A percentile compares a stretch with the other conserved stretches of the same genome.
phyloP scores from a whole-genome alignment of 2,329 filamentous ascomycete genomes.

The Sarocladiaceae sp. region DNA sequence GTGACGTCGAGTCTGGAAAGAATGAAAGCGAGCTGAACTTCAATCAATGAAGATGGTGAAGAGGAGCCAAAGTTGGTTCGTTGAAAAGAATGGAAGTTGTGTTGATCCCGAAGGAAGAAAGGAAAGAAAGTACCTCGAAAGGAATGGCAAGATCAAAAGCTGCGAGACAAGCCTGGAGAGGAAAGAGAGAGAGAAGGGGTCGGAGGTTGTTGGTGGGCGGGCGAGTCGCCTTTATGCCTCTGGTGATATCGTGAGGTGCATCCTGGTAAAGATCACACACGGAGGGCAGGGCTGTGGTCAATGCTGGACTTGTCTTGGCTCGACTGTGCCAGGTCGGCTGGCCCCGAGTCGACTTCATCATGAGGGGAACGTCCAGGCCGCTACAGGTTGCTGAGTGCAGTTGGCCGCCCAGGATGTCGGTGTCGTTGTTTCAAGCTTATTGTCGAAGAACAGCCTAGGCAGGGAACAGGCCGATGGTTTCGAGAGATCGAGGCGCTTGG shows the following conservation, averaged over 20 bases:
- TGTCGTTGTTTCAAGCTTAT: background rate
- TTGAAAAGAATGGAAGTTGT: constrained; percentile 1
- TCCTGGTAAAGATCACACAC: too few relatives aligned
- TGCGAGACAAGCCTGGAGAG: background rate
- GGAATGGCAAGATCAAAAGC: background rate
- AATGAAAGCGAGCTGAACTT: constrained; percentile 4
- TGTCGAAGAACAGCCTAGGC: too few relatives aligned
- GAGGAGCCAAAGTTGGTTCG: background rate
- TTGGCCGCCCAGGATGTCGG: too few relatives aligned
- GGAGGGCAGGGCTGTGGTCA: too few relatives aligned
- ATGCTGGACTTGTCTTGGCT: too few relatives aligned
- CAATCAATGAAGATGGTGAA: constrained; percentile 7
- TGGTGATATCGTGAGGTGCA: background rate
- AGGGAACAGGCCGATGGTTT: too few relatives aligned
- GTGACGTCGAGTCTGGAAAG: background rate
- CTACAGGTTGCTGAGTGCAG: too few relatives aligned
- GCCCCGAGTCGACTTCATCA: too few relatives aligned
- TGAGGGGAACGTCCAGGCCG: too few relatives aligned
- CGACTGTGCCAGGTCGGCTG: too few relatives aligned
- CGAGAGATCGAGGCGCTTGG: too few relatives aligned
- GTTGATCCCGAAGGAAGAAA: background rate
- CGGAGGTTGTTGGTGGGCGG: background rate
- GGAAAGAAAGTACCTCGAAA: background rate
- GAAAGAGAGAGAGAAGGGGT: background rate
- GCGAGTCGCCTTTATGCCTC: background rate